These are phyloP conservation scores for Sinapis alba DNA, from an alignment of 441 rosid species.

Conservation along the genomic window DNA sequence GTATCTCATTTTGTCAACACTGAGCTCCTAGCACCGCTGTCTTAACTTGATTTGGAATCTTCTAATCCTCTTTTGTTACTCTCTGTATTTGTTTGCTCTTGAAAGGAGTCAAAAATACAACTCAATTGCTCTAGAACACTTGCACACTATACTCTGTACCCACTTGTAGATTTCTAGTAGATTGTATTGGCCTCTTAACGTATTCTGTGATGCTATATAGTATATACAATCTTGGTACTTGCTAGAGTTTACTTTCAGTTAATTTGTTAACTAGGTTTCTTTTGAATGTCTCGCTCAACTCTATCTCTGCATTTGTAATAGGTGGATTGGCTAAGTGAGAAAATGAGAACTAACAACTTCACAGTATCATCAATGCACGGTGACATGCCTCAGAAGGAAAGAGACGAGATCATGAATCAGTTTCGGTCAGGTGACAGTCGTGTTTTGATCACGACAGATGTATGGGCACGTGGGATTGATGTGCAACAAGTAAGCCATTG, in stretches of 20 bases:
- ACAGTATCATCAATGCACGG: no score
- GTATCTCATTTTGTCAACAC: neutral
- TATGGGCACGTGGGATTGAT: constrained; percentile 97
- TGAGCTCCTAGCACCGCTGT: neutral
- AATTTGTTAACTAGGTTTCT: neutral
- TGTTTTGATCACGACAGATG: constrained; percentile 30
- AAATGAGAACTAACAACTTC: constrained; percentile 50
- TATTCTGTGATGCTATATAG: neutral
- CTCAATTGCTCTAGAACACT: neutral
- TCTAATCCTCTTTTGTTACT: neutral
- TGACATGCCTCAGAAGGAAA: no score
- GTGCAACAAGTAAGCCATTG: constrained; percentile 77
- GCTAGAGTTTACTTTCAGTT: neutral
- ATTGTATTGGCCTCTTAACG: neutral
- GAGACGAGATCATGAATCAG: no score
- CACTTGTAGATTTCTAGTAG: neutral
- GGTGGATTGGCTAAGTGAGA: constrained; percentile 99
- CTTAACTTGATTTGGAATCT: constrained; percentile 13
- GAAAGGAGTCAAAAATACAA: neutral
- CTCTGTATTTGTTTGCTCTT: neutral
- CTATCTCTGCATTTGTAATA: constrained; percentile 29
- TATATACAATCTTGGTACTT: no score
- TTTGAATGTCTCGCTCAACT: neutral
- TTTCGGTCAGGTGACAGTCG: neutral
- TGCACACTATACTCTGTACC: neutral